These are phyloP conservation scores for Porodaedalea pini DNA, from an alignment of 1,284 basidiomycete genomes.

Conservation along the genomic window DNA sequence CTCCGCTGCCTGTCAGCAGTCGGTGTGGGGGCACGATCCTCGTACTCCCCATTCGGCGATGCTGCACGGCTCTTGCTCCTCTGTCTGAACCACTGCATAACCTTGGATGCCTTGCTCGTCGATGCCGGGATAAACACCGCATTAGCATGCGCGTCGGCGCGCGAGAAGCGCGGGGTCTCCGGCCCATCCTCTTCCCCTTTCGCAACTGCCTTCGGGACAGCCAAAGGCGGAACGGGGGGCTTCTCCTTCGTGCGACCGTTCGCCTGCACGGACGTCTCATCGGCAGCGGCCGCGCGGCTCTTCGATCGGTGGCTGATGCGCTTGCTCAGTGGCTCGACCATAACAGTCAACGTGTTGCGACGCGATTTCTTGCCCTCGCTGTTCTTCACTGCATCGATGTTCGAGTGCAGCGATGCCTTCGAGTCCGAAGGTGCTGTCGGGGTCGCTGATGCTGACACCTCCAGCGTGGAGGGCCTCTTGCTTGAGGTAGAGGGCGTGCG, in stretches of 20 bases:
- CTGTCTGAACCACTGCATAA: conserved; percentile 80
- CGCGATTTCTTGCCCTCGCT: conserved; percentile 52
- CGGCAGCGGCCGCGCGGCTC: conserved; percentile 35
- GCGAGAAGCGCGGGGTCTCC: conserved; percentile 24
- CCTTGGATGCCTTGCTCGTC: conserved; percentile 69
- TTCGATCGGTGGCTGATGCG: conserved; percentile 50
- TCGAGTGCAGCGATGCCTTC: conserved; percentile 9
- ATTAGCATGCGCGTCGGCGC: conserved; percentile 25
- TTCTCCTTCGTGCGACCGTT: conserved; percentile 17
- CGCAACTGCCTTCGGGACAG: neutral
- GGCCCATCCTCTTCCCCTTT: conserved; percentile 5
- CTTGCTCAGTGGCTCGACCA: conserved; percentile 72
- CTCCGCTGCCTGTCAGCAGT: conserved; percentile 20
- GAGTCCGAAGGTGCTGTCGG: conserved; percentile 14
- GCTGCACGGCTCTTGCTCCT: conserved; percentile 50
- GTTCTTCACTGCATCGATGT: conserved; percentile 17
- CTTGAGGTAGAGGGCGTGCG: conserved; percentile 21
- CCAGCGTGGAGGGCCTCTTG: conserved; percentile 36
- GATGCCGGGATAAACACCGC: conserved; percentile 54
- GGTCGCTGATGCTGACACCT: conserved; percentile 28
- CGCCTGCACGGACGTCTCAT: conserved; percentile 15
- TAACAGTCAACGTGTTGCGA: conserved; percentile 77
- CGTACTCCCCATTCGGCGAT: conserved; percentile 30
- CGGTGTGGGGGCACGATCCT: conserved; percentile 26
- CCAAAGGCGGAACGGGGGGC: conserved; percentile 1